Base-by-base conservation (phyloP, 176 grass and related monocot genomes). In the Oryza brachyantha region DNA sequence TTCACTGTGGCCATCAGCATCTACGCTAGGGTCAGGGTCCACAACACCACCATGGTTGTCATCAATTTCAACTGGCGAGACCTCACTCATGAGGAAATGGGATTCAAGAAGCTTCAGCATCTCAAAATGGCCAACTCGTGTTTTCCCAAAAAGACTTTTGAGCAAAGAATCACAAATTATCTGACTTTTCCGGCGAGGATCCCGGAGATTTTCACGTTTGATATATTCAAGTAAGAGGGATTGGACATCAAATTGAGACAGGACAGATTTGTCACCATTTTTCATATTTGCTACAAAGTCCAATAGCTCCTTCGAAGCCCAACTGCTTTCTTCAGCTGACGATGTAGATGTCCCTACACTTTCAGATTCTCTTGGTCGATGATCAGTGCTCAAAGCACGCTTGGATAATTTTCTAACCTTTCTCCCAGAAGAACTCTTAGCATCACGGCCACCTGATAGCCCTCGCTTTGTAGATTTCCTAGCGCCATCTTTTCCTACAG, bases 61-160 rank as follows among this genome's bases (percentile, higher is more conserved):
- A 84, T 93, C 92, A 0, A 68, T 83, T 35, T 87, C 90, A 69
- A 83, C 59, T 48, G 88, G 83, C 70, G 86, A 79, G 39, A 68
- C 81, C 80, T 96, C 96, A 46, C 75, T 86, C 73, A 55, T 72
- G 32, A 85, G 58, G 54, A 99, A 96, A 83, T 99, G 96, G 63
- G 92, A 96, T 87, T 99, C 96, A 45, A 99, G 84, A 89, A 99
- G 96, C 86, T 96, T 99, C 63, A 99, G 78, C 96, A 99, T 91
- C 84, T 99, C 96, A 84, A 99, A 96, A 85, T 99, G 96, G 5
- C 90, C 96, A 22, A 99, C 96, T 61, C 90, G 83, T 46, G 42
- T 29, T 87, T 99, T 96, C 29, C 75, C 88, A 65, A 89, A 99
- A 3, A 99, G 86, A 81, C 83, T 96, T 75, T 84, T 75, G 52